Evolutionary conservation across 345 rosid species (phyloP).

Genomic region (Eucalyptus fibrosa): DNA sequence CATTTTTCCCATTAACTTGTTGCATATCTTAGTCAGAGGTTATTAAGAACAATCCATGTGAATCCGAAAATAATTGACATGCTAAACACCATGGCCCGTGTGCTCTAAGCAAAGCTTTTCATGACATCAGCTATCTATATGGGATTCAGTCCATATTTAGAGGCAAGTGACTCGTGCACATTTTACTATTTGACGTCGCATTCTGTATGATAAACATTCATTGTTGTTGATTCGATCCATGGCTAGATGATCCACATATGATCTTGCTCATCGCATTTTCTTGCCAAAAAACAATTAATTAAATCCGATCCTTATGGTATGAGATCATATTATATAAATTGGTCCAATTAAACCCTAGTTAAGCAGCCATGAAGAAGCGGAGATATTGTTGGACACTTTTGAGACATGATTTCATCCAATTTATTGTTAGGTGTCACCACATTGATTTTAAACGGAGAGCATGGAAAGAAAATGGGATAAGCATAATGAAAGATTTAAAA

Average conservation of each 20-base stretch:
- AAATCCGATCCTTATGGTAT: not conserved
- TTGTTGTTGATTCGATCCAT: not conserved
- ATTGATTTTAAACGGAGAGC: not conserved
- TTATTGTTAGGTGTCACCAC: not conserved
- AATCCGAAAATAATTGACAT: not conserved
- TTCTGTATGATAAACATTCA: not conserved
- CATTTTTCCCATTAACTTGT: not conserved
- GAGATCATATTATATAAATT: not conserved
- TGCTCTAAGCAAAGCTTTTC: not conserved
- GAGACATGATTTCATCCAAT: not conserved
- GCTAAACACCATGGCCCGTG: not conserved
- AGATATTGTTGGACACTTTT: not conserved
- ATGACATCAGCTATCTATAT: not conserved
- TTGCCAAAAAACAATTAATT: not conserved
- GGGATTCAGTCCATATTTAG: not conserved
- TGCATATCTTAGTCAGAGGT: not conserved
- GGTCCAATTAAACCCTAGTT: not conserved
- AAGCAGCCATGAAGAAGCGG: not conserved
- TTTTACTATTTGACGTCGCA: not conserved
- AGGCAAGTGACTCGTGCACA: not conserved
- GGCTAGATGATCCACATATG: not conserved
- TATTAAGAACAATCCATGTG: not conserved
- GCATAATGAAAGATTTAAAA: not conserved
- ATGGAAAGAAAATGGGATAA: not conserved
- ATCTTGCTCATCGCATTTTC: not conserved